Evolutionary conservation across 225 moss, liverwort and hornwort genomes (phyloP), one percentile per base, ranked within the genome.

Genomic region (Sphagnum tenellum): DNA sequence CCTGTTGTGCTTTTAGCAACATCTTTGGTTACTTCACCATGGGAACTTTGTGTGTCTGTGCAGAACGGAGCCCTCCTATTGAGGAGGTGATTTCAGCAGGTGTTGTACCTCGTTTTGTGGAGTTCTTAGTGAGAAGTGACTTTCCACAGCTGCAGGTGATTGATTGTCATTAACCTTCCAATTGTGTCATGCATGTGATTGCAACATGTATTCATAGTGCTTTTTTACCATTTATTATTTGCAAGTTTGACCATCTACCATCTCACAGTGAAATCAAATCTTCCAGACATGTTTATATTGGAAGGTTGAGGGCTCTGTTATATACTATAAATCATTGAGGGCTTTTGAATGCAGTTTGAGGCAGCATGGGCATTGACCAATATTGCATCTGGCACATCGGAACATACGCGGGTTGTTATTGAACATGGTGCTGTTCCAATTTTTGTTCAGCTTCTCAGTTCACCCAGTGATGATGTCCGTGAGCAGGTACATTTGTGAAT

Each of bases 301-400:
- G 29, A 29, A 29, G 29, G 29, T 29, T 29, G 29, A 29, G 29
- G 29, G 29, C 29, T 29, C 29, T 29, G 29, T 29, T 29, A 29
- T 0, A 1, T 29, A 29, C 29, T 29, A 29, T 29, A 29, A 29
- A 29, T 29, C 29, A 29, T 29, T 29, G 29, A 29, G 29, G 29
- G 29, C 29, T 29, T 29, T 29, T 29, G 29, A 5, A 4, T 70
- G 8, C 84, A 96, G 96, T 96, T 96, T 46, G 96, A 96, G 72
- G 96, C 92, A 5, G 96, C 96, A 3, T 96, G 96, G 96, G 96
- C 96, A 45, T 69, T 96, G 57, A 96, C 96, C 4, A 96, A 96
- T 55, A 92, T 96, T 71, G 96, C 96, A 8, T 96, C 96, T 1
- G 96, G 96, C 60, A 96, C 96, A 2, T 96, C 96, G 10, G 96